Base-by-base conservation (phyloP, 495 filamentous ascomycete genomes). In the Glarea lozoyensis region DNA sequence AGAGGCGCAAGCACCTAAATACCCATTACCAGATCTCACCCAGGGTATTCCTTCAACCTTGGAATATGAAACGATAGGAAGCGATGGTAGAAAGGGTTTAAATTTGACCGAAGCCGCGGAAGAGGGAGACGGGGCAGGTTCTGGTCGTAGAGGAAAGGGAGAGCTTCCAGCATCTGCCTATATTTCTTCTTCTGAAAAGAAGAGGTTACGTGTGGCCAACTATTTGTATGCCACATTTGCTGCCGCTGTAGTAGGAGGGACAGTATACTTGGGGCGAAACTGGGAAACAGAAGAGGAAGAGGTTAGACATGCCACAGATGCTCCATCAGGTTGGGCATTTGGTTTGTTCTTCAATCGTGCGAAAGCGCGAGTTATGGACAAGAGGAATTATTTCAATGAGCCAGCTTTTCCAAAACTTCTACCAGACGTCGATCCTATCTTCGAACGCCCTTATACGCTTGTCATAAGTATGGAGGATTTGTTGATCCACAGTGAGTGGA, bases 331-430 rank as follows among this genome's bases (percentile, higher is more conserved):
- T 13, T 67, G 81, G 56, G 60, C 62, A 18, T 40, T 66, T 7
- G 67, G 65, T 9, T 68, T 85, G 33, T 89, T 88, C 72, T 93
- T 80, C 65, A 78, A 78, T 42, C 85, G 92, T 25, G 72, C 79
- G 45, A 78, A 70, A 54, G 85, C 88, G 22, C 79, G 92, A 17
- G 62, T 82, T 34, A 65, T 66, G n/a, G 77, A 83, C 45, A 72
- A 84, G 35, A 71, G 87, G 37, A 80, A 77, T 50, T 95, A 96
- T 70, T 97, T 95, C 69, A 94, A 87, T 50, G 92, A 98, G 49
- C 92, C 92, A 13, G 82, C 89, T 10, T 98, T 98, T 67, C 78
- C 85, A 5, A 94, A 94, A 69, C 71, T 98, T 40, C 73, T 98
- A 30, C 92, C 92, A 12, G 87, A 97, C 46, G 76, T 84, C 32